These are phyloP conservation scores for Capronia americana DNA, from an alignment of 2,329 filamentous ascomycete genomes.

Conservation along the genomic window DNA sequence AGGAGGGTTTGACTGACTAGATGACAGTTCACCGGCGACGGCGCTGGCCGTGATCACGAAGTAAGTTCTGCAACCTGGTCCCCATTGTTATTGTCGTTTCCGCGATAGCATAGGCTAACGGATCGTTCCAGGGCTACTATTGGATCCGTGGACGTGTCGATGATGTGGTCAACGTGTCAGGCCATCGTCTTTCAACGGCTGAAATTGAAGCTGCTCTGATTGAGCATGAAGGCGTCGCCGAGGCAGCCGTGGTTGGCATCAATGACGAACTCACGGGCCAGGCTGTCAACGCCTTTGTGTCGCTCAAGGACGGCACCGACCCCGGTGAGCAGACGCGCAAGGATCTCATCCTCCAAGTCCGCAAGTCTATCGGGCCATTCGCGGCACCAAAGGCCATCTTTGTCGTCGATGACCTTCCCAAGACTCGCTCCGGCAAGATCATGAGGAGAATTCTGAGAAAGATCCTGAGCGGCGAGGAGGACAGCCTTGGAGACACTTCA, in stretches of 20 bases:
- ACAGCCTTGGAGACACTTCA: slow-evolving; percentile 90
- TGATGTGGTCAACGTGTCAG: slow-evolving; percentile 97
- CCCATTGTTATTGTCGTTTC: background rate
- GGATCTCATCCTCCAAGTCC: slow-evolving; percentile 91
- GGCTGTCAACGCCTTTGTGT: slow-evolving; percentile 95
- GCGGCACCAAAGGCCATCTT: slow-evolving; percentile 93
- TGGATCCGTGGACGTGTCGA: slow-evolving; percentile 99
- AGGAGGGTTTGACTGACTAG: slow-evolving; percentile 23
- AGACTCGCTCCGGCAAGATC: slow-evolving; percentile 98
- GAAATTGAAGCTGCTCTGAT: slow-evolving; percentile 97
- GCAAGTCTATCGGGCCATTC: slow-evolving; percentile 97
- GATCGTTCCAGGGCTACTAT: slow-evolving; percentile 74
- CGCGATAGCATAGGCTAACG: background rate
- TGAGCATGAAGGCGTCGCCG: slow-evolving; percentile 86
- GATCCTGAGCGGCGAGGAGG: slow-evolving; percentile 96
- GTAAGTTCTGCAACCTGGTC: background rate
- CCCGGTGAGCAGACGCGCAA: slow-evolving; percentile 82
- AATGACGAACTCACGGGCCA: slow-evolving; percentile 93
- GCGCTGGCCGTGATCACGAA: slow-evolving; percentile 93
- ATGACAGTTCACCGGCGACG: slow-evolving; percentile 67
- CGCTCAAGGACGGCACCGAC: slow-evolving; percentile 85
- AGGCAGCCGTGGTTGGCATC: slow-evolving; percentile 94
- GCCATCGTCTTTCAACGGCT: slow-evolving; percentile 92
- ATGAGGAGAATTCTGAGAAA: slow-evolving; percentile 97
- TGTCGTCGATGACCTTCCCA: slow-evolving; percentile 90